Conservation (phyloP, 1,139 yeast genomes). For the Ogataea hybrid region DNA sequence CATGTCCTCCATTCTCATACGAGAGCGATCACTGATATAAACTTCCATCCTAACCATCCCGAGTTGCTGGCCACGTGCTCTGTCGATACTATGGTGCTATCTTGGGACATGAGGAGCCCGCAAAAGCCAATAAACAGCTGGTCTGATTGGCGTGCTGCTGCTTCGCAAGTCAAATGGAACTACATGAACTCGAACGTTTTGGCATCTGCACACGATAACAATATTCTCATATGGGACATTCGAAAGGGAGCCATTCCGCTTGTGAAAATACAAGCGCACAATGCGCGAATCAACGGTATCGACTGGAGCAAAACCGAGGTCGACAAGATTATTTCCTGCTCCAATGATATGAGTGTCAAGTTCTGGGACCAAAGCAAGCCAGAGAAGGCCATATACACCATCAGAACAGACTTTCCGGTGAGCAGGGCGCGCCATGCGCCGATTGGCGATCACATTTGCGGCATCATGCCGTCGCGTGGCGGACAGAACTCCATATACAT, state of each 20-base stretch:
- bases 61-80: slow-evolving; percentile 93
- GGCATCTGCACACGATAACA: slow-evolving; percentile 84
- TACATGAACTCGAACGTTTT: slow-evolving; percentile 68
- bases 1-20: slow-evolving; percentile 86
- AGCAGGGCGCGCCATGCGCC: slow-evolving; percentile 88
- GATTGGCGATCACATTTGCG: slow-evolving; percentile 81
- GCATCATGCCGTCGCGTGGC: slow-evolving; percentile 87
- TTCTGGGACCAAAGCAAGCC: slow-evolving; percentile 67
- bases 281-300: slow-evolving; percentile 81
- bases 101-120: slow-evolving; percentile 91
- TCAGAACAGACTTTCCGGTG: slow-evolving; percentile 78
- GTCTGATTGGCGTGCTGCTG: slow-evolving; percentile 95
- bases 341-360: slow-evolving; percentile 85
- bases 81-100: slow-evolving; percentile 79
- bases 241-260: slow-evolving; percentile 81
- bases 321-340: slow-evolving; percentile 68
- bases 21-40: slow-evolving; percentile 93
- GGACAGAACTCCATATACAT: slow-evolving; percentile 76
- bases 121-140: slow-evolving; percentile 68
- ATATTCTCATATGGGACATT: slow-evolving; percentile 82
- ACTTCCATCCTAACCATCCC: slow-evolving; percentile 85
- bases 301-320: slow-evolving; percentile 69
- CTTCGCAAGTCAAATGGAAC: slow-evolving; percentile 95
- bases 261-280: slow-evolving; percentile 67
- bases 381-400: slow-evolving; percentile 52